These are phyloP conservation scores for Chlorencoelia australis DNA, from an alignment of 2,329 filamentous ascomycete genomes.

Conservation along the genomic window DNA sequence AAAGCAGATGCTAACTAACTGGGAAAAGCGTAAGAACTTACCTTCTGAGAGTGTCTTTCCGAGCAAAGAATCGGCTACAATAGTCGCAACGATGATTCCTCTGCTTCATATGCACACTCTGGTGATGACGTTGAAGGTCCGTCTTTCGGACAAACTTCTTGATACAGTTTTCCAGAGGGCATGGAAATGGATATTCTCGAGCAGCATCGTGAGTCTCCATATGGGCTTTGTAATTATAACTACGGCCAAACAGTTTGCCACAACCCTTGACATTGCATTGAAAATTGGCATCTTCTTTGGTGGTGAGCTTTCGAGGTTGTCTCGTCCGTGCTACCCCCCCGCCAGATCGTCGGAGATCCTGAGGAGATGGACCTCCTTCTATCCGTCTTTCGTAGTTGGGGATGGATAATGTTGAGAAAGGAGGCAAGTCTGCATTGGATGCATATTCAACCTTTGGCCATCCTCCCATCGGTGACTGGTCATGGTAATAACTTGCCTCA, in stretches of 20 bases:
- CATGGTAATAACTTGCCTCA: constrained; percentile 21
- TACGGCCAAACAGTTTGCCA: constrained; percentile 68
- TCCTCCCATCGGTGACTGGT: constrained; percentile 16
- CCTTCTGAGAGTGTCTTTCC: constrained; percentile 77
- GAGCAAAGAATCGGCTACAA: constrained; percentile 62
- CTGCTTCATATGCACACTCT: constrained; percentile 64
- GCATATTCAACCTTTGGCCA: constrained; percentile 24
- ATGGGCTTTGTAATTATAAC: constrained; percentile 81
- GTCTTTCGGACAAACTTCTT: constrained; percentile 77
- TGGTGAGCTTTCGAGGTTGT: constrained; percentile 43
- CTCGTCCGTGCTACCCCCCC: constrained; percentile 22
- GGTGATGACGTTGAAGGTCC: constrained; percentile 56
- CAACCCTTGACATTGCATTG: constrained; percentile 61
- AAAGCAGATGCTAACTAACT: neutral
- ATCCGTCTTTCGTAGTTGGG: constrained; percentile 20
- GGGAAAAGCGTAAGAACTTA: constrained; percentile 26
- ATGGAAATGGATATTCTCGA: constrained; percentile 61
- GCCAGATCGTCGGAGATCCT: constrained; percentile 12
- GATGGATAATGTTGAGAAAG: constrained; percentile 20
- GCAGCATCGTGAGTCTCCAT: constrained; percentile 73
- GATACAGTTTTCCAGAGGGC: constrained; percentile 52
- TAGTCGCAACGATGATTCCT: constrained; percentile 60
- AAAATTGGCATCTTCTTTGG: constrained; percentile 60
- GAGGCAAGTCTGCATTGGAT: constrained; percentile 18
- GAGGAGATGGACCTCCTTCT: constrained; percentile 13